phyloP scores from a whole-genome alignment of 768 basidiomycete species.

The Leccinum barrowsii region DNA sequence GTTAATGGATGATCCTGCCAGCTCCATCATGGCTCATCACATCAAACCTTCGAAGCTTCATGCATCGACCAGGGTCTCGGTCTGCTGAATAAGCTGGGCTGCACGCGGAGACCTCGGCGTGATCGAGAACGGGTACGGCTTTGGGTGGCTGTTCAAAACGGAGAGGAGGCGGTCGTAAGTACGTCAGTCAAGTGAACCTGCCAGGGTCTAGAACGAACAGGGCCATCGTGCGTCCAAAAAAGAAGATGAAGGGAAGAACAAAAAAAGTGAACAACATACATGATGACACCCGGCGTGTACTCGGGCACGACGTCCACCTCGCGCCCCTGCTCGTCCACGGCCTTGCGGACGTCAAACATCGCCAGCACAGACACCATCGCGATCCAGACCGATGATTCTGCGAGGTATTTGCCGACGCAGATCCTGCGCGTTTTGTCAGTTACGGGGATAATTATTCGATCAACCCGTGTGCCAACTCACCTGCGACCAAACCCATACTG shows the following conservation, averaged over 20 bases:
- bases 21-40: neutral
- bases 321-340: slow-evolving; percentile 11
- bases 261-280: slow-evolving; percentile 26
- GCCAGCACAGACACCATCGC: slow-evolving; percentile 25
- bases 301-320: slow-evolving; percentile 25
- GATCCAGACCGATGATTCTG: slow-evolving; percentile 25
- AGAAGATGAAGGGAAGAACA: too few relatives aligned
- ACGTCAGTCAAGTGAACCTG: neutral
- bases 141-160: slow-evolving; percentile 8
- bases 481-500: slow-evolving; percentile 27
- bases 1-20: neutral
- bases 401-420: slow-evolving; percentile 27
- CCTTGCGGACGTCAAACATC: slow-evolving; percentile 28
- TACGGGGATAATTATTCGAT: neutral
- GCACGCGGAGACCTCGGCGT: slow-evolving; percentile 12
- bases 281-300: slow-evolving; percentile 26
- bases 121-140: slow-evolving; percentile 20
- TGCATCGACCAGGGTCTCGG: neutral
- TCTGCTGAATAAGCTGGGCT: slow-evolving; percentile 14
- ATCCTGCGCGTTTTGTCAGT: slow-evolving; percentile 7
- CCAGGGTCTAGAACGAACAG: slow-evolving; percentile 39
- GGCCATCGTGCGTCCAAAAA: neutral
- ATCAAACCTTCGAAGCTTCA: neutral
- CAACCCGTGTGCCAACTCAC: neutral
- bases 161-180: neutral